Evolutionary conservation across 2,329 filamentous ascomycete species (phyloP).

Genomic region (Trichoderma semiorbis): DNA sequence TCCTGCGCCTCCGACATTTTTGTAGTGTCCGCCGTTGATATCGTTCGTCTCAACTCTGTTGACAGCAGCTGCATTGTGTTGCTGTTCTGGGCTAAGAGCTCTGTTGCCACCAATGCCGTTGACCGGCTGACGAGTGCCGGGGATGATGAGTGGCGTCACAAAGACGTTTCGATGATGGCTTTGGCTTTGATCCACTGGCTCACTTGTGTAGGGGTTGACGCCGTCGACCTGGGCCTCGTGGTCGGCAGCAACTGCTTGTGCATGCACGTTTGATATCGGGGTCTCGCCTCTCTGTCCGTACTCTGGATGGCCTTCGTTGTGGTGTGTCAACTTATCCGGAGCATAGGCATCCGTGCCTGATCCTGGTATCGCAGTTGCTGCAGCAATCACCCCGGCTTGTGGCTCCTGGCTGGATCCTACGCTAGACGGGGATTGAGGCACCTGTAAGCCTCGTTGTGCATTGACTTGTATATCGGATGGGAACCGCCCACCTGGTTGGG

Average conservation of each 20-base stretch:
- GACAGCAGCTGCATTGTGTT: not conserved
- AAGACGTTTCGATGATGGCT: conserved; percentile 17
- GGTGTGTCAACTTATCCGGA: conserved; percentile 29
- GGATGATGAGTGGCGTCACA: not conserved
- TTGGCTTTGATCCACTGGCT: conserved; percentile 34
- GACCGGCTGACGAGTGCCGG: not conserved
- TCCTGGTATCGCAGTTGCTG: conserved; percentile 51
- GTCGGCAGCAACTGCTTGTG: conserved; percentile 48
- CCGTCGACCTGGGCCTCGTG: conserved; percentile 52
- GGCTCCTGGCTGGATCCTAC: conserved; percentile 62
- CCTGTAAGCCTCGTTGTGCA: conserved; percentile 72
- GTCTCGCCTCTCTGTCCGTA: conserved; percentile 47
- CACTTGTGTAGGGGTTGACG: conserved; percentile 55
- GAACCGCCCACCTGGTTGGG: conserved; percentile 92
- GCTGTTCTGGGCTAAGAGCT: not conserved
- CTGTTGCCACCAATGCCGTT: not conserved
- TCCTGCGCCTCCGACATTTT: conserved; percentile 15
- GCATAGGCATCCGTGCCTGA: conserved; percentile 25
- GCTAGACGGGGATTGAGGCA: conserved; percentile 75
- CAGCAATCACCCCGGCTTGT: conserved; percentile 59
- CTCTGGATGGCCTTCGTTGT: conserved; percentile 25
- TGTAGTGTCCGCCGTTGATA: conserved; percentile 19
- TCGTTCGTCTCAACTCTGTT: not conserved
- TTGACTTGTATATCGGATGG: conserved; percentile 89
- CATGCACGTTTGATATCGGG: conserved; percentile 47